Conservation (phyloP, 2,329 filamentous ascomycete genomes). For the Neofusicoccum kwambonambiense region DNA sequence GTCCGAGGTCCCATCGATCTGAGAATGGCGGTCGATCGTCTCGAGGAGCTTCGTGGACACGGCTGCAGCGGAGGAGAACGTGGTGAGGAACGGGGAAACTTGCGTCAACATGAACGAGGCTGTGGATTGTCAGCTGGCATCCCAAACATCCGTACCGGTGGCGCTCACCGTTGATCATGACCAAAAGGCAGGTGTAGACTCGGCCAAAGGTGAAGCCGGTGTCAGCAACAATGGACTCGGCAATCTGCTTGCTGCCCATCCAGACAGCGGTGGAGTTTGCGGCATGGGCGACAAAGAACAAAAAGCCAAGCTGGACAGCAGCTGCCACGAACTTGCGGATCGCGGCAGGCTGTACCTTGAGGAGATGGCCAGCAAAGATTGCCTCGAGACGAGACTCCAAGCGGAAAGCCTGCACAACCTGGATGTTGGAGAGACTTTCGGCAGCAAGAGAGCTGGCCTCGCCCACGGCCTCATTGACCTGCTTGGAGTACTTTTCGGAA, state of each 20-base stretch:
- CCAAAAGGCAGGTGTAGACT: constrained; percentile 56
- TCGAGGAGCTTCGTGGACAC: constrained; percentile 58
- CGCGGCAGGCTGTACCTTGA: constrained; percentile 50
- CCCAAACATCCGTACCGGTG: background rate
- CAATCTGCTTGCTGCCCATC: constrained; percentile 61
- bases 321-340: constrained; percentile 59
- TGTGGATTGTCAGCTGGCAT: constrained; percentile 19
- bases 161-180: constrained; percentile 47
- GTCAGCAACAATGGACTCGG: constrained; percentile 38
- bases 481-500: constrained; percentile 51
- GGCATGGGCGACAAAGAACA: constrained; percentile 68
- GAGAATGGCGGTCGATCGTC: constrained; percentile 54
- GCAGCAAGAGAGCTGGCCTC: constrained; percentile 63
- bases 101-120: constrained; percentile 48
- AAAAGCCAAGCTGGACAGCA: constrained; percentile 58
- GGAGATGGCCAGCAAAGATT: constrained; percentile 57
- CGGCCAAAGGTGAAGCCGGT: constrained; percentile 43
- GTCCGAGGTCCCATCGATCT: constrained; percentile 42
- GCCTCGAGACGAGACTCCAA: constrained; percentile 59
- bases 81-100: constrained; percentile 48
- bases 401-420: constrained; percentile 63
- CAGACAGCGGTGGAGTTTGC: constrained; percentile 68
- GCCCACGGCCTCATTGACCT: constrained; percentile 54
- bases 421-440: constrained; percentile 60
- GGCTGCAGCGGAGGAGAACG: constrained; percentile 50